These are phyloP conservation scores for Hyphopichia buzzinii DNA, from an alignment of 1,139 yeast genomes.

Conservation along the genomic window DNA sequence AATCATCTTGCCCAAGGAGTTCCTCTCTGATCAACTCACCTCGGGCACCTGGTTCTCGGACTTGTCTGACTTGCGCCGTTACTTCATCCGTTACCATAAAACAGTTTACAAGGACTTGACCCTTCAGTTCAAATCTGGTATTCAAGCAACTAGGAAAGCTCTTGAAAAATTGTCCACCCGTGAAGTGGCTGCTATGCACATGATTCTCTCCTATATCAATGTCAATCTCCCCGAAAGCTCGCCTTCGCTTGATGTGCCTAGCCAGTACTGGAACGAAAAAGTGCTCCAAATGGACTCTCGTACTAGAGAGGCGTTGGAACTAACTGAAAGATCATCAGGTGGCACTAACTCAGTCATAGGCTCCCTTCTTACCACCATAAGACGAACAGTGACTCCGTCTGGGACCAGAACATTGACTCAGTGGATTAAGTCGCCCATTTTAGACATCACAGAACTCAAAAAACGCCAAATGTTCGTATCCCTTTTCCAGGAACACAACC, in stretches of 20 bases:
- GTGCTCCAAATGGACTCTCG: constrained; percentile 79
- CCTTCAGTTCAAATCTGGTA: constrained; percentile 41
- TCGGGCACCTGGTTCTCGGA: constrained; percentile 57
- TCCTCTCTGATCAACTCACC: constrained; percentile 29
- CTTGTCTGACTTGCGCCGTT: constrained; percentile 58
- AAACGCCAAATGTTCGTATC: constrained; percentile 63
- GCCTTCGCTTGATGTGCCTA: constrained; percentile 37
- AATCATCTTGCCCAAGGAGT: constrained; percentile 47
- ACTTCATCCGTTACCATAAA: constrained; percentile 56
- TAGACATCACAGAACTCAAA: constrained; percentile 53
- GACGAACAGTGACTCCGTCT: constrained; percentile 72
- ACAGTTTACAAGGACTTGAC: constrained; percentile 31
- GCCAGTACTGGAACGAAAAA: constrained; percentile 40
- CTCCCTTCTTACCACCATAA: constrained; percentile 64
- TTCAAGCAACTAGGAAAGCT: constrained; percentile 52
- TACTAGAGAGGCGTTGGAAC: constrained; percentile 79
- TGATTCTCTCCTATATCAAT: constrained; percentile 39
- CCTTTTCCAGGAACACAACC: constrained; percentile 43
- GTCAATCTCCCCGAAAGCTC: constrained; percentile 42
- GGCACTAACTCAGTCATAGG: constrained; percentile 62
- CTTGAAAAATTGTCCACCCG: constrained; percentile 52
- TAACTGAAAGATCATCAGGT: constrained; percentile 51
- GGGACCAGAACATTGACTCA: constrained; percentile 76
- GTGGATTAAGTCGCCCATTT: constrained; percentile 83
- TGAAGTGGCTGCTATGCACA: constrained; percentile 45